Conservation (phyloP, 2,329 filamentous ascomycete genomes). For the Sporothrix curviconia region DNA sequence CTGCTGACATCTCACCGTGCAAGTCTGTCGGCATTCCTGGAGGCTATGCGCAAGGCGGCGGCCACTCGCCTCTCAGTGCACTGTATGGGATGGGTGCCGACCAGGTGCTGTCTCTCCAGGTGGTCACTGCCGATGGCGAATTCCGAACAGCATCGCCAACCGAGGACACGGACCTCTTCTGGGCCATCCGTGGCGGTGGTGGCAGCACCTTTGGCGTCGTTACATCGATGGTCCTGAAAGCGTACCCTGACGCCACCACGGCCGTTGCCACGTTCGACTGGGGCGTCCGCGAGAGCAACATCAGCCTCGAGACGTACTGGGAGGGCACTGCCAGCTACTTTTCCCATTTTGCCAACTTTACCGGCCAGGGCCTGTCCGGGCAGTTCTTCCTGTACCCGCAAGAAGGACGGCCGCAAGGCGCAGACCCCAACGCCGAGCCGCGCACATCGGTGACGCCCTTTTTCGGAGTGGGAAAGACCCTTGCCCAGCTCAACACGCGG, state of each 20-base stretch:
- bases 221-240: slow-evolving; percentile 33
- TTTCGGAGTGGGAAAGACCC: slow-evolving; percentile 5
- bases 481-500: neutral
- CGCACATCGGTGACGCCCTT: slow-evolving; percentile 5
- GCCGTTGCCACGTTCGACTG: slow-evolving; percentile 11
- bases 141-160: slow-evolving; percentile 30
- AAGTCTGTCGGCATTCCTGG: slow-evolving; percentile 46
- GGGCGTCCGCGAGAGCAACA: slow-evolving; percentile 28
- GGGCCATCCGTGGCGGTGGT: slow-evolving; percentile 49
- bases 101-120: slow-evolving; percentile 36
- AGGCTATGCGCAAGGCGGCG: slow-evolving; percentile 37
- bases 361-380: neutral
- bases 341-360: slow-evolving; percentile 5
- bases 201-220: slow-evolving; percentile 47
- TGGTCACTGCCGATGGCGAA: slow-evolving; percentile 33
- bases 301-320: slow-evolving; percentile 29
- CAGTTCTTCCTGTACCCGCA: slow-evolving; percentile 10
- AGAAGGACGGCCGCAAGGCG: neutral
- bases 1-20: too few relatives aligned
- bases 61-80: slow-evolving; percentile 43
- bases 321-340: slow-evolving; percentile 2
- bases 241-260: slow-evolving; percentile 25
- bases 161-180: slow-evolving; percentile 47
- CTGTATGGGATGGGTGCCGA: slow-evolving; percentile 39
- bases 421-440: neutral